Evolutionary conservation across 169 alveolate genomes (phyloP).

Genomic region (Theileria luwenshuni): DNA sequence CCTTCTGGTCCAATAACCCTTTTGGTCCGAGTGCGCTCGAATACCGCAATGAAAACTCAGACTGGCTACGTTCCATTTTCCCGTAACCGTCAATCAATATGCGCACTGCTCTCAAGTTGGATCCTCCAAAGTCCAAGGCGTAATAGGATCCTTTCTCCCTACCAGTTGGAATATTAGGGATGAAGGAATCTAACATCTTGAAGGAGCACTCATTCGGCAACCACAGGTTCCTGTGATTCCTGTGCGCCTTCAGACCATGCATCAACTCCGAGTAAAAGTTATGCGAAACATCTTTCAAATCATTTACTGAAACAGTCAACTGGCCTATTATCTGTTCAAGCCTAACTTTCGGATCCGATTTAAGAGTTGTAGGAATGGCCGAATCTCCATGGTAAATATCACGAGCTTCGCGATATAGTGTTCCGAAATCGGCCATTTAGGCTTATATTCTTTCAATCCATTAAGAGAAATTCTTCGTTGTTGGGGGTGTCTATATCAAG

Average conservation of each 20-base stretch:
- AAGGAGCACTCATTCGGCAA: conserved; percentile 78
- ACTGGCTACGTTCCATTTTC: conserved; percentile 75
- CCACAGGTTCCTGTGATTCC: conserved; percentile 75
- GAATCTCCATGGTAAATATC: conserved; percentile 26
- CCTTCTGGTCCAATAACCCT: conserved; percentile 80
- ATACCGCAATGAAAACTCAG: conserved; percentile 67
- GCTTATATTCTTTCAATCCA: too few species aligned
- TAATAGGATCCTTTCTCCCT: conserved; percentile 85
- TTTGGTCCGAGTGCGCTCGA: conserved; percentile 75
- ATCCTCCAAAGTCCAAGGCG: conserved; percentile 90
- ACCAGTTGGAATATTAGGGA: conserved; percentile 82
- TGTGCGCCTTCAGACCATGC: conserved; percentile 77
- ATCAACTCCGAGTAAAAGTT: conserved; percentile 65
- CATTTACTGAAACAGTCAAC: conserved; percentile 37
- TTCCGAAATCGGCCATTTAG: neutral
- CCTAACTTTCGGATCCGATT: conserved; percentile 22
- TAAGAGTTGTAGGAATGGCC: conserved; percentile 34
- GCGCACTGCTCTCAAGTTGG: conserved; percentile 85
- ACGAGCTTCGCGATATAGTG: conserved; percentile 6
- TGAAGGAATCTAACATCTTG: conserved; percentile 86
- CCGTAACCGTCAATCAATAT: conserved; percentile 81
- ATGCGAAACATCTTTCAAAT: conserved; percentile 53
- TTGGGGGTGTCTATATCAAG: too few species aligned
- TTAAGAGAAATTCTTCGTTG: too few species aligned
- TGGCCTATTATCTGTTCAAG: conserved; percentile 54